Base-by-base conservation (phyloP, 768 basidiomycete species). In the Pholiota microspora region DNA sequence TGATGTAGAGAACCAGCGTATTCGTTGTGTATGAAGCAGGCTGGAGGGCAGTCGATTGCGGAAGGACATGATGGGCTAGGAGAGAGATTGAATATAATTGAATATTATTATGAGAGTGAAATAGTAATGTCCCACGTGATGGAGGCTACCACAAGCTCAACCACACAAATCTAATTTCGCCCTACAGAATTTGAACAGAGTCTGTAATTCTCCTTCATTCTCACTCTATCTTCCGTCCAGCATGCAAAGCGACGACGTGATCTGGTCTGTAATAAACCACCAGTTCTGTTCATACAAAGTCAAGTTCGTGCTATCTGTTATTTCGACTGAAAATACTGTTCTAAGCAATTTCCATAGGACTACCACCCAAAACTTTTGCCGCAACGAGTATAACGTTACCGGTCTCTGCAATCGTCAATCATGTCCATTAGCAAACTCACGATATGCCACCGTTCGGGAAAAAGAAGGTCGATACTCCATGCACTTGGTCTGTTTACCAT, bases 251-350 rank as follows among this genome's bases (percentile, higher is more conserved):
- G 96, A 99, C 89, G 96, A 98, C 73, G 90, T 98, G 60, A 98
- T 99, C 60, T 99, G 96, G 96, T 91, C 86, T 16, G 91, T 94
- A 27, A 94, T 95, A 68, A 93, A 92, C 72, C 81, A 84, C 53
- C 92, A 94, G 64, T 98, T 98, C 71, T 99, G 97, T 77, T 97
- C 96, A 0, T 99, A 96, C 73, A 98, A 98, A 89, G 95, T 99
- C 79, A 98, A 96, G 96, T 95, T 63, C 68, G 92, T 77, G 7
- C 13, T 21, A 40, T 15, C 24, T 12, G 49, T 31, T 54, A 44
- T 28, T 38, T 27, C 23, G 13, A 34, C 25, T n/a, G n/a, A n/a
- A n/a, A n/a, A 45, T 47, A 59, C 57, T 49, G 62, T 50, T 53
- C 60, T 51, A 46, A 44, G 21, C 25, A n/a, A 38, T n/a, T 21